A percentile compares a stretch with the other conserved stretches of the same genome.
These are phyloP conservation scores for Balamuthia mandrillaris DNA, from an alignment of 208 protist species.

Conservation along the genomic window DNA sequence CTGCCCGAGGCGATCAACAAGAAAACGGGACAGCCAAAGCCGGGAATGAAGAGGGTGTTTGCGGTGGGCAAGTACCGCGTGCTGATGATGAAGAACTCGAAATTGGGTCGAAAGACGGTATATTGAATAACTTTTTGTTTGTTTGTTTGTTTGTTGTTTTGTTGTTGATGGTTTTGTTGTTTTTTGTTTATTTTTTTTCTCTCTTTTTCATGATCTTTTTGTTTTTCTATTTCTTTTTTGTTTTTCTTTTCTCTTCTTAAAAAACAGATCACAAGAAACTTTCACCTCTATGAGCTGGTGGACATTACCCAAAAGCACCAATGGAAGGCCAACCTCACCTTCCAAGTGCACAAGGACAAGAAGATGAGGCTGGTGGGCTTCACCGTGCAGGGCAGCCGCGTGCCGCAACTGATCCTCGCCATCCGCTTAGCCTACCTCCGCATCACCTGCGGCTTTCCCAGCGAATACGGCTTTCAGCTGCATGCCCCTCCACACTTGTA, in stretches of 20 bases:
- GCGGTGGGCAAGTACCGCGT: neutral
- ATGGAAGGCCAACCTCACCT: neutral
- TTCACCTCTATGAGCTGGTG: neutral
- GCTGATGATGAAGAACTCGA: neutral
- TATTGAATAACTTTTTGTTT: too few species aligned
- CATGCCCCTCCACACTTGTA: neutral
- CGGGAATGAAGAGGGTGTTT: neutral
- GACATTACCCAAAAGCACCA: neutral
- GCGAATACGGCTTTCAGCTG: neutral
- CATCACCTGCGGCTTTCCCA: neutral
- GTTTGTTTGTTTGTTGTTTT: too few species aligned
- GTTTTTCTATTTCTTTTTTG: neutral
- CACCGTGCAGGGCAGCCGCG: neutral
- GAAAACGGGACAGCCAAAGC: too few species aligned
- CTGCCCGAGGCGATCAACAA: neutral
- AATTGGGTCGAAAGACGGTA: neutral
- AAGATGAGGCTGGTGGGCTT: neutral
- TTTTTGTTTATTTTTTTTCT: too few species aligned
- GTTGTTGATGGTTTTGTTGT: too few species aligned
- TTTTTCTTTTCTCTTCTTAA: neutral
- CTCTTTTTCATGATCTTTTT: too few species aligned
- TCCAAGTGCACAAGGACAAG: neutral
- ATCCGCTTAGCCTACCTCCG: neutral
- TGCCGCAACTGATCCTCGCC: neutral
- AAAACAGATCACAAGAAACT: neutral